Conservation (phyloP, 164 flowering plant species). For the Aristolochia fimbriata region DNA sequence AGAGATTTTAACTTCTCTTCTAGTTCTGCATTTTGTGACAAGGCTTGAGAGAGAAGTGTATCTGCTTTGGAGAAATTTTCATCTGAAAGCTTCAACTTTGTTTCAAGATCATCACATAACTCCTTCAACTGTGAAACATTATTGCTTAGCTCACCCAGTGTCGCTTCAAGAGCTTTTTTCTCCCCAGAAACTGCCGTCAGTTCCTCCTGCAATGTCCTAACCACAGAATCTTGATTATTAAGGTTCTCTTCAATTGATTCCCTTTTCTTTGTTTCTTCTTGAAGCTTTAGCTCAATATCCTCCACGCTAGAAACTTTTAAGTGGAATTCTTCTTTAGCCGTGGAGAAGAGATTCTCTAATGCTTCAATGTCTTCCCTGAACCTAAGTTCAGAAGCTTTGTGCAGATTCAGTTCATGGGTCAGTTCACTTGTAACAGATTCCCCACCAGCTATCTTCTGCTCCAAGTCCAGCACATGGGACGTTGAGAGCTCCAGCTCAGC, state of each 20-base stretch:
- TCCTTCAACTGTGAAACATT: conserved; percentile 33
- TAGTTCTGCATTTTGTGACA: conserved; percentile 53
- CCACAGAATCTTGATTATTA: conserved; percentile 28
- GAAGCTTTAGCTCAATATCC: conserved; percentile 35
- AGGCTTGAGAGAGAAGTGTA: conserved; percentile 52
- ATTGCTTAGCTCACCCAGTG: conserved; percentile 33
- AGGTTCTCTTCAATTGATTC: conserved; percentile 29
- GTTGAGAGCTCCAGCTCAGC: conserved; percentile 48
- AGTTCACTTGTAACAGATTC: conserved; percentile 37
- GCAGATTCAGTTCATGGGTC: conserved; percentile 43
- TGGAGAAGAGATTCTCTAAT: conserved; percentile 30
- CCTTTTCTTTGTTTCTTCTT: conserved; percentile 33
- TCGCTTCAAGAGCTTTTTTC: conserved; percentile 33
- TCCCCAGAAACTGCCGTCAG: conserved; percentile 17
- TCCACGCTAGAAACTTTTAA: conserved; percentile 57
- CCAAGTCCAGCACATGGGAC: conserved; percentile 37
- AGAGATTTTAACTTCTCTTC: conserved; percentile 58
- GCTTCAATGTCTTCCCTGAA: conserved; percentile 41
- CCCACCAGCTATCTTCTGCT: conserved; percentile 39
- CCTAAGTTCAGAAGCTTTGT: conserved; percentile 44
- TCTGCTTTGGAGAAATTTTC: conserved; percentile 52
- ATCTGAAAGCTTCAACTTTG: conserved; percentile 51
- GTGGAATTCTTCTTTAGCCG: conserved; percentile 45
- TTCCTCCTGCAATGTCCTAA: conserved; percentile 31
- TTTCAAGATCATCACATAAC: conserved; percentile 44